Conservation (phyloP, 83 land plant species). For the Larix sibirica region DNA sequence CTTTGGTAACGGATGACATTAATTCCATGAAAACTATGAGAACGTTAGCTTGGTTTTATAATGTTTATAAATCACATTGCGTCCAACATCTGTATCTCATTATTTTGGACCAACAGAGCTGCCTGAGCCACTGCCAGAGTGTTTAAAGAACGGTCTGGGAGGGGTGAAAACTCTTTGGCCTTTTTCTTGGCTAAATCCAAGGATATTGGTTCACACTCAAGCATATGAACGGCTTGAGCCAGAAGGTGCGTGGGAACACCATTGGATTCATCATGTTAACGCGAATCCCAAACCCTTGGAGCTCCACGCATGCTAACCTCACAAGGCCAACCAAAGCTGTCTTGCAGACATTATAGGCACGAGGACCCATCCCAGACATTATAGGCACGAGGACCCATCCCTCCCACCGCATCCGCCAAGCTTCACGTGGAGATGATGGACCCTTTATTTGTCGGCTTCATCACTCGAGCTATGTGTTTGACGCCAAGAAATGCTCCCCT, state of each 20-base stretch:
- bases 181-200: neutral
- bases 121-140: constrained; percentile 1
- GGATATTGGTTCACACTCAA: neutral
- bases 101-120: neutral
- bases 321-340: constrained; percentile 33
- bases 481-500: constrained; percentile 62
- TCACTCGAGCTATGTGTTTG: constrained; percentile 78
- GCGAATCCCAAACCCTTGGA: constrained; percentile 33
- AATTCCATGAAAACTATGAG: no score
- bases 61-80: no score
- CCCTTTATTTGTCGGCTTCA: constrained; percentile 52
- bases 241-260: constrained; percentile 33
- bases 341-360: constrained; percentile 37
- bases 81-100: no score
- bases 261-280: constrained; percentile 51
- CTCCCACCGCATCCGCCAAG: constrained; percentile 46
- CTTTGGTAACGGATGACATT: no score
- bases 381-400: constrained; percentile 61
- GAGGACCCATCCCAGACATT: no score
- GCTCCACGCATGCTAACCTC: constrained; percentile 34
- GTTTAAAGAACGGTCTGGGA: neutral
- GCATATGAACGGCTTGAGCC: neutral
- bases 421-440: constrained; percentile 61
- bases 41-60: no score
- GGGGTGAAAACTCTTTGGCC: neutral